Conservation (phyloP, 1,139 yeast genomes). For the Lodderomyces theae region DNA sequence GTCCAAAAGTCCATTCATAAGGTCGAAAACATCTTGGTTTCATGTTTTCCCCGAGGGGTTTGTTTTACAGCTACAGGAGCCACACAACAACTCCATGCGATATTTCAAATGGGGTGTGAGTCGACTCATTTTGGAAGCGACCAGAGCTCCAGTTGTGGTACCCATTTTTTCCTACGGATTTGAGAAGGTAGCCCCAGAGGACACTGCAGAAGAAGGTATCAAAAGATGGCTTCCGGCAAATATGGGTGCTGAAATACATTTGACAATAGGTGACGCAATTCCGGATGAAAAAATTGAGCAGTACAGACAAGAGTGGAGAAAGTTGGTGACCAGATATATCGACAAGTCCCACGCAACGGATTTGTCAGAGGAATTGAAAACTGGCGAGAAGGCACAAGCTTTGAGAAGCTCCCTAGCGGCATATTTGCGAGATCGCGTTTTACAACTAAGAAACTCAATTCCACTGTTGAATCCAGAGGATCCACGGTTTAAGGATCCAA, state of each 20-base stretch:
- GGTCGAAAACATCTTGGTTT: conserved; percentile 78
- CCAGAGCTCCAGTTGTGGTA: conserved; percentile 81
- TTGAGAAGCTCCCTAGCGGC: conserved; percentile 72
- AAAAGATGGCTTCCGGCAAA: conserved; percentile 63
- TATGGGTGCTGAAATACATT: conserved; percentile 64
- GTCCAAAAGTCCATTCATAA: conserved; percentile 46
- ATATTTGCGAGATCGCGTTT: conserved; percentile 62
- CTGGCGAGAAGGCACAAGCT: conserved; percentile 59
- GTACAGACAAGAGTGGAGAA: conserved; percentile 68
- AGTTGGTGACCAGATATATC: conserved; percentile 52
- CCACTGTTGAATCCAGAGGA: conserved; percentile 56
- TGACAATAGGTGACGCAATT: conserved; percentile 71
- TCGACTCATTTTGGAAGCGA: conserved; percentile 75
- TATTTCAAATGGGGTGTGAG: conserved; percentile 97
- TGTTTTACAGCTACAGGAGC: conserved; percentile 80
- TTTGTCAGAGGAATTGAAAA: conserved; percentile 57
- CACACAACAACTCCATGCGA: conserved; percentile 80
- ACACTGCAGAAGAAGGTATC: conserved; percentile 50
- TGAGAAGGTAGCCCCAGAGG: conserved; percentile 85
- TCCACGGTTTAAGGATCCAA: conserved; percentile 60
- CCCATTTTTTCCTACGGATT: conserved; percentile 88
- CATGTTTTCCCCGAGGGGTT: conserved; percentile 96
- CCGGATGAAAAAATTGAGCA: conserved; percentile 57
- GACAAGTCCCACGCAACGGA: conserved; percentile 54
- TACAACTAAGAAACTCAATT: conserved; percentile 49